Base-by-base conservation (phyloP, 2,329 filamentous ascomycete genomes). In the Fusarium longipes region DNA sequence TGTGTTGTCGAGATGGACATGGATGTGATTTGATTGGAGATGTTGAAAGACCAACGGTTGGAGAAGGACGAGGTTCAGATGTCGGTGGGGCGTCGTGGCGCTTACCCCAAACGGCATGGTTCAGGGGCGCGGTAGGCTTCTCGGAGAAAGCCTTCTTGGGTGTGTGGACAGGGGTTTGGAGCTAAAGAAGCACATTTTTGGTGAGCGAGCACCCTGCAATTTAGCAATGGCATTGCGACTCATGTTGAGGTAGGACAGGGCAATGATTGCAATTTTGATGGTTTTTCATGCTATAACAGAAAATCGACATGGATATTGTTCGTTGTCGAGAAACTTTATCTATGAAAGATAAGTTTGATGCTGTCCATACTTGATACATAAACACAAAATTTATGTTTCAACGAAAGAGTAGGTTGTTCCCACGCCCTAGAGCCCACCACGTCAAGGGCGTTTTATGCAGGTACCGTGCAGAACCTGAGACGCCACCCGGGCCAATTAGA, bases 401-500 rank as follows among this genome's bases (percentile, higher is more conserved):
- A 40, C 18, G 22, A 48, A n/a, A 20, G 32, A 20, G n/a, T n/a
- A n/a, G n/a, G n/a, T 32, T 27, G 33, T 47, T 38, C 35, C 18
- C 30, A 22, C 24, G 11, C 22, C 36, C 36, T 22, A 62, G 61
- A 61, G 63, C 61, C 68, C 70, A 56, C 49, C 67, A 67, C 67
- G 58, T 73, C 65, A 67, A 55, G n/a, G n/a, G n/a, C 55, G 49
- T 60, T 49, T 53, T 56, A 73, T 72, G 71, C 71, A 73, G 71
- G 71, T 73, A 73, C 71, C 43, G 61, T 57, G 42, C 68, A 67
- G 59, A 70, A 72, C 57, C 70, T 77, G 77, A 78, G 77, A 78
- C 77, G 73, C 69, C 54, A 63, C 58, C 61, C 40, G 49, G 63
- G 67, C 76, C 76, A 78, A 78, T 76, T 75, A 68, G 68, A 63